Conservation (phyloP, 2,329 filamentous ascomycete species). For the Calonectria honghensis region DNA sequence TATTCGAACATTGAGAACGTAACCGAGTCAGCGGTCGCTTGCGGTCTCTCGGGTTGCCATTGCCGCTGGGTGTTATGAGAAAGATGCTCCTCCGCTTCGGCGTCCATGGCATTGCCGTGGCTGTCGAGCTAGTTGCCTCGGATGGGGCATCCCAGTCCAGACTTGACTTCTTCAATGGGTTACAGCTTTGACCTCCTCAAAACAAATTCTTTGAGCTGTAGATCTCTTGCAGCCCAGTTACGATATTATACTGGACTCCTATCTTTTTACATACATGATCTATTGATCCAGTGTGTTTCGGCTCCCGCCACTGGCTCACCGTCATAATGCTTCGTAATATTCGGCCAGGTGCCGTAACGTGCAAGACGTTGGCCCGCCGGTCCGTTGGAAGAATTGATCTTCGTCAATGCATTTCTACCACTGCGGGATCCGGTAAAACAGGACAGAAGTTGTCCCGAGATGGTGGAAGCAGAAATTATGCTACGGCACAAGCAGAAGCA, state of each 20-base stretch:
- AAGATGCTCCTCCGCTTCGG: neutral
- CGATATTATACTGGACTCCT: neutral
- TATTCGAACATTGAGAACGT: neutral
- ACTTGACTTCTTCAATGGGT: neutral
- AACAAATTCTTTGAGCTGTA: neutral
- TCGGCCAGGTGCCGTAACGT: neutral
- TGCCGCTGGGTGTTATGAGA: neutral
- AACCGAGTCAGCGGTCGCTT: neutral
- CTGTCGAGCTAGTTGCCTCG: conserved; percentile 21
- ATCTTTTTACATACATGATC: neutral
- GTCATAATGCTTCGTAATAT: conserved; percentile 30
- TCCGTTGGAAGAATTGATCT: neutral
- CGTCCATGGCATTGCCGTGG: conserved; percentile 28
- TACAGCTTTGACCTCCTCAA: neutral
- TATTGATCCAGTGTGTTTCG: neutral
- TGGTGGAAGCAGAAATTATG: conserved; percentile 17
- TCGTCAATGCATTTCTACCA: neutral
- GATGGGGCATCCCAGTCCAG: conserved; percentile 4
- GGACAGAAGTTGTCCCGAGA: neutral
- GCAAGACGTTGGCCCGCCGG: neutral
- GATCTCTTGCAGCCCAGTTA: neutral
- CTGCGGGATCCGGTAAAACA: neutral
- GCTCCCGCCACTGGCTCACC: neutral
- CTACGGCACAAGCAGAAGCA: conserved; percentile 25
- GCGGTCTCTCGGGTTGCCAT: neutral